Percentiles rank a stretch among this genome's conserved stretches.
Evolutionary conservation across 371 early-diverging fungal species (phyloP).

Genomic region (Mucor sp.): DNA sequence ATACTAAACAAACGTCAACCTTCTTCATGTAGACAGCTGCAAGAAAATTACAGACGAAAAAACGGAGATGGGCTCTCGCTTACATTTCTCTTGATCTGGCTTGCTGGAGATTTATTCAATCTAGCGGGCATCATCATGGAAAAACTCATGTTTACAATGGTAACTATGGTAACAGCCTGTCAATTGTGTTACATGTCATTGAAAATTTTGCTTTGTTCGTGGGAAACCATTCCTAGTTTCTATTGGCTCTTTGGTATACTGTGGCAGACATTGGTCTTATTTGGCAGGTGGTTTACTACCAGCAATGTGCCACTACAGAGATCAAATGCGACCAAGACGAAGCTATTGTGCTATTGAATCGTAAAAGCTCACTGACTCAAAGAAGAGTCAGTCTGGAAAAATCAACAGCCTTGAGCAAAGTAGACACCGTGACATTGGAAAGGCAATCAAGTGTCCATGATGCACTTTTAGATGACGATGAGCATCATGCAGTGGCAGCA

Average conservation of each 20-base stretch:
- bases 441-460: neutral
- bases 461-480: neutral
- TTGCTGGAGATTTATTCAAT: slow-evolving; percentile 75
- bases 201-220: neutral
- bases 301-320: slow-evolving; percentile 25
- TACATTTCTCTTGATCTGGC: slow-evolving; percentile 71
- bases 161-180: slow-evolving; percentile 12
- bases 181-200: neutral
- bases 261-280: slow-evolving; percentile 43
- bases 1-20: neutral
- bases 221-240: slow-evolving; percentile 14
- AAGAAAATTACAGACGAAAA: slow-evolving; percentile 53
- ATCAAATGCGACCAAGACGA: slow-evolving; percentile 28
- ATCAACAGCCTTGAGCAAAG: neutral
- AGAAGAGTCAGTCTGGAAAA: neutral
- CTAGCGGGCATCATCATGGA: slow-evolving; percentile 70
- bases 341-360: neutral
- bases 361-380: neutral
- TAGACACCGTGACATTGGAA: neutral
- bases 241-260: slow-evolving; percentile 40
- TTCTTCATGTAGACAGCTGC: slow-evolving; percentile 45
- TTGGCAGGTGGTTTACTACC: slow-evolving; percentile 48
- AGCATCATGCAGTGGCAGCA: neutral
- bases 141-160: slow-evolving; percentile 65
- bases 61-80: slow-evolving; percentile 61